These are phyloP conservation scores for Coccomyxa subellipsoidea DNA, from an alignment of 163 green algal species.

Conservation along the genomic window DNA sequence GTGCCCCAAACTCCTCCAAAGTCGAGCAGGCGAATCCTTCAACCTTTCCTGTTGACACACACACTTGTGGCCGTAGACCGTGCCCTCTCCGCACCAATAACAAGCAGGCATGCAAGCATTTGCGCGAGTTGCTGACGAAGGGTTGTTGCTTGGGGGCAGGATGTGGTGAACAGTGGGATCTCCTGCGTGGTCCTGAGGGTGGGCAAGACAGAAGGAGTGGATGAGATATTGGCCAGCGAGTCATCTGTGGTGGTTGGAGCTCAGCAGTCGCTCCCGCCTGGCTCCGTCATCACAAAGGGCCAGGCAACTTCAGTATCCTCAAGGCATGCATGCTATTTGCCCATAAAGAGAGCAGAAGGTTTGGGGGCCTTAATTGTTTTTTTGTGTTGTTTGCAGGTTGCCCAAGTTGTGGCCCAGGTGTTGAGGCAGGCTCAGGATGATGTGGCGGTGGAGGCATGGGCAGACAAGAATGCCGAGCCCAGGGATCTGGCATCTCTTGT, in stretches of 20 bases:
- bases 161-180: conserved; percentile 20
- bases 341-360: not conserved
- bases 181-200: conserved; percentile 23
- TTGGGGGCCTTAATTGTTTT: not conserved
- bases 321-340: not conserved
- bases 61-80: not conserved
- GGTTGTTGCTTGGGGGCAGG: not conserved
- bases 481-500: not conserved
- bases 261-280: conserved; percentile 15
- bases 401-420: conserved; percentile 25
- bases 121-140: not conserved
- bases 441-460: conserved; percentile 30
- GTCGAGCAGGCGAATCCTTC: conserved; percentile 19
- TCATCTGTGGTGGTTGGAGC: conserved; percentile 10
- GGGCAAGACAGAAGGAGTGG: conserved; percentile 8
- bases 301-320: conserved; percentile 5
- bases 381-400: conserved; percentile 15
- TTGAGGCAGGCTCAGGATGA: conserved; percentile 22
- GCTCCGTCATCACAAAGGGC: not conserved
- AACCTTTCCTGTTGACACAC: not conserved
- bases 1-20: conserved; percentile 11
- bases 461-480: not conserved
- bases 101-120: not conserved
- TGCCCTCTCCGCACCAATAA: not conserved
- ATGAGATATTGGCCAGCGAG: not conserved